Base-by-base conservation (phyloP, 2,329 filamentous ascomycete species). In the Exophiala phaeomuriformis region DNA sequence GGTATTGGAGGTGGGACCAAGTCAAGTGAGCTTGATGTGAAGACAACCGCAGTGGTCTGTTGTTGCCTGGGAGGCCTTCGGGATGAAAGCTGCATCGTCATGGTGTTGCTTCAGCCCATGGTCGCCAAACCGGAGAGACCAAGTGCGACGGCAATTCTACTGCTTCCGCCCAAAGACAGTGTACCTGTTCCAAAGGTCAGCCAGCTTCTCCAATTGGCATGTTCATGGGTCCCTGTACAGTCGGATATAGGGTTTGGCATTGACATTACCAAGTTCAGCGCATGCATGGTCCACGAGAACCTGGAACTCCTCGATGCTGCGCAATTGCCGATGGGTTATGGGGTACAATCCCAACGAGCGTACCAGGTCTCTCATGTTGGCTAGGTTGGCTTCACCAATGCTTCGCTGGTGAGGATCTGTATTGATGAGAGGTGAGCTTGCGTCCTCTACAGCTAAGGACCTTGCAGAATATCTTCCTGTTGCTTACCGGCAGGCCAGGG, bases 381-480 rank as follows among this genome's bases (percentile, higher is more conserved):
- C 33, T n/a, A 59, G 30, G 31, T 59, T 59, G 12, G 37, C 41
- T 42, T 53, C 50, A 10, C 56, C 56, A 3, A 59, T 59, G 30
- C 10, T 42, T 29, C 50, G 47, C 6, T 41, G 33, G 27, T 47
- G 56, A 4, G 35, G n/a, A 43, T 59, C 56, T 57, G 47, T 32
- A 10, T 28, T 33, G 9, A 6, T n/a, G n/a, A 53, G 28, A 12
- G 43, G 27, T 49, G n/a, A 50, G 48, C 47, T 27, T 19, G 9
- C 28, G 30, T 5, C 32, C 32, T 30, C 28, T 28, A 45, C 6
- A 31, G 19, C 4, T n/a, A 32, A 30, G 6, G 6, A 10, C 3
- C 5, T 32, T 7, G 32, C 7, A 32, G 30, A 30, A 9, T 36
- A 5, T 39, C 31, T 39, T 31, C 8, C 30, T 30, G 40, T 2